Conservation (phyloP, 2,329 filamentous ascomycete species). For the Ophiostoma tasmaniense region DNA sequence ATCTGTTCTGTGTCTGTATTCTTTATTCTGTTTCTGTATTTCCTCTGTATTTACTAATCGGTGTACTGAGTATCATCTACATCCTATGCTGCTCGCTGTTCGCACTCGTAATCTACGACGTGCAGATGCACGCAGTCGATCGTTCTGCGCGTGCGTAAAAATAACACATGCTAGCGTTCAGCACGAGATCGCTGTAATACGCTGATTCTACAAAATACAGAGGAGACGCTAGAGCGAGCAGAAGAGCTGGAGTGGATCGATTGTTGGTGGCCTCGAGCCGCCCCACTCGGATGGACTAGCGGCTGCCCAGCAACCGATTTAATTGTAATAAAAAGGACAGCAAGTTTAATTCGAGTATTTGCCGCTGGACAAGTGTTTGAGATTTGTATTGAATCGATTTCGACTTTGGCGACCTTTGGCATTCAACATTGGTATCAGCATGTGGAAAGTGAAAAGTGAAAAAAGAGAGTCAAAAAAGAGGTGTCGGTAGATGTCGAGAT, state of each 20-base stretch:
- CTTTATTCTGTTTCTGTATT: not conserved
- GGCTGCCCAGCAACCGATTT: constrained; percentile 17
- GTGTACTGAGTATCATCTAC: too few species aligned
- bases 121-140: not conserved
- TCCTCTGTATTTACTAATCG: not conserved
- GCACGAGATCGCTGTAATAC: not conserved
- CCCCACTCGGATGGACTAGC: constrained; percentile 2
- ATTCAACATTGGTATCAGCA: too few species aligned
- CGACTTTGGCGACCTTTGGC: not conserved
- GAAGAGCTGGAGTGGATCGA: not conserved
- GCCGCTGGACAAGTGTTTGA: not conserved
- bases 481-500: not conserved
- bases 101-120: not conserved
- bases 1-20: not conserved
- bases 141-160: not conserved
- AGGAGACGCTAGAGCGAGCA: not conserved
- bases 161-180: not conserved
- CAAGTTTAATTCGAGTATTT: not conserved
- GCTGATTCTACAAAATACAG: not conserved
- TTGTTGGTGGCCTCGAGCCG: constrained; percentile 4
- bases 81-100: too few species aligned
- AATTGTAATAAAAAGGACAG: not conserved
- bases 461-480: too few species aligned
- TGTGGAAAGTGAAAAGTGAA: too few species aligned
- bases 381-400: not conserved